Base-by-base conservation (phyloP, 768 basidiomycete genomes). In the Porpolomopsis calyptriformis region DNA sequence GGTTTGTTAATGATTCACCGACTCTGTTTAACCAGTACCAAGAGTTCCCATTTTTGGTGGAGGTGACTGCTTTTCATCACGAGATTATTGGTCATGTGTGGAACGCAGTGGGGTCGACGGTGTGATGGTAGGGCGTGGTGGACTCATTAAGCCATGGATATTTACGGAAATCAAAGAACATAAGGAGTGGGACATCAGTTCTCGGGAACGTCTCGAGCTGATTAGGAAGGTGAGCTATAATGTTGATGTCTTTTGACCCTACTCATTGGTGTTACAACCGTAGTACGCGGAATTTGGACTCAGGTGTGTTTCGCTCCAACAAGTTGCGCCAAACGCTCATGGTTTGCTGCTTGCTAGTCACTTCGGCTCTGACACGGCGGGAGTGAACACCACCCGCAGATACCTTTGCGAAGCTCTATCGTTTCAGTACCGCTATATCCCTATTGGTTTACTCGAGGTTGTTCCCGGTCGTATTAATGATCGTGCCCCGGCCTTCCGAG, bases 41-140 rank as follows among this genome's bases (percentile, higher is more conserved):
- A 76, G 85, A 0, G 72, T 97, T n/a, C 93, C 93, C 0, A 92
- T 99, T 37, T 94, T 97, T 52, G 96, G 96, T 6, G 91, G 91
- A 22, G 96, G 96, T 0, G 96, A 99, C 59, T 87, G 85, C 52
- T 99, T 86, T 68, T 93, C 91, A 2, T 78, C 86, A 4, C 70
- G 84, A 48, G 82, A 77, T 48, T 93, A 93, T 61, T 86, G 85
- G 77, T 64, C 75, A 12, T 77, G 77, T 37, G 73, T 92, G 24
- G 80, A 89, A 36, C 60, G 67, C n/a, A 80, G 76, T 22, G 89
- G 89, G 4, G 91, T 96, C 0, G 93, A 97, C 58, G 92, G 93
- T 4, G 72, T 97, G 36, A 98, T 99, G 96, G 74, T 97, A 27
- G 96, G 82, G 1, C 72, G 96, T 18, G 96, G 96, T 0, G 94